Percentiles rank a stretch among this genome's conserved stretches.
Evolutionary conservation across 2,329 filamentous ascomycete species (phyloP).

Genomic region (Podosphaera fusca): DNA sequence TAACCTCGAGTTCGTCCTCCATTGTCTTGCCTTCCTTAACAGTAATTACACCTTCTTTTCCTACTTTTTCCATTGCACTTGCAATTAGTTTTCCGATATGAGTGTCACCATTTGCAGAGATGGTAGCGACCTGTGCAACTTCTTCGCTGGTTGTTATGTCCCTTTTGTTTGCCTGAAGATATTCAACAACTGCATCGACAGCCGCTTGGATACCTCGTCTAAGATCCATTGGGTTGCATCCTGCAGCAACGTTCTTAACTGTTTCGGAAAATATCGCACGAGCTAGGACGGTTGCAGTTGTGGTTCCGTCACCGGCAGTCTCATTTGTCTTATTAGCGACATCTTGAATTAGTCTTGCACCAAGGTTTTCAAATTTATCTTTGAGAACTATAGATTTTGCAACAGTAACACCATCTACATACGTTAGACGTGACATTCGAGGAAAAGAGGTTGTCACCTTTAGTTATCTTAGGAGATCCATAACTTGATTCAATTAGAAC

Average conservation of each 20-base stretch:
- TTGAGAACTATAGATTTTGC: constrained; percentile 77
- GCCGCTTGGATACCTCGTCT: constrained; percentile 91
- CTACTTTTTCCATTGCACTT: constrained; percentile 98
- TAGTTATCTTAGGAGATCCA: constrained; percentile 97
- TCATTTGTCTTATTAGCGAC: constrained; percentile 99
- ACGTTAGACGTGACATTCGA: constrained; percentile 3
- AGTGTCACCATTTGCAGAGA: constrained; percentile 88
- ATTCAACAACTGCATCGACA: constrained; percentile 84
- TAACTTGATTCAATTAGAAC: constrained; percentile 97
- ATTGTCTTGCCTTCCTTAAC: constrained; percentile 99
- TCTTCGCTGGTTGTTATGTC: constrained; percentile 95
- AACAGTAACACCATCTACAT: constrained; percentile 62
- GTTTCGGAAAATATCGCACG: constrained; percentile 99
- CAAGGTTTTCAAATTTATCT: constrained; percentile 99
- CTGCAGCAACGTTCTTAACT: constrained; percentile 97
- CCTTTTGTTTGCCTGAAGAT: constrained; percentile 83
- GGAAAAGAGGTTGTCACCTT: constrained; percentile 37
- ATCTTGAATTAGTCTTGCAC: constrained; percentile 87
- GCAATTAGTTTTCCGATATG: constrained; percentile 92
- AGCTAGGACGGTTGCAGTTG: constrained; percentile 88
- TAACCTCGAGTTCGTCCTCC: constrained; percentile 92
- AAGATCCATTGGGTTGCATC: constrained; percentile 99
- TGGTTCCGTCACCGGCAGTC: constrained; percentile 94
- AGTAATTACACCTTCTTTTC: constrained; percentile 99
- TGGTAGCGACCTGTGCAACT: constrained; percentile 94